These are phyloP conservation scores for Nectriaceae sp. DNA, from an alignment of 2,329 filamentous ascomycete genomes.

Conservation along the genomic window DNA sequence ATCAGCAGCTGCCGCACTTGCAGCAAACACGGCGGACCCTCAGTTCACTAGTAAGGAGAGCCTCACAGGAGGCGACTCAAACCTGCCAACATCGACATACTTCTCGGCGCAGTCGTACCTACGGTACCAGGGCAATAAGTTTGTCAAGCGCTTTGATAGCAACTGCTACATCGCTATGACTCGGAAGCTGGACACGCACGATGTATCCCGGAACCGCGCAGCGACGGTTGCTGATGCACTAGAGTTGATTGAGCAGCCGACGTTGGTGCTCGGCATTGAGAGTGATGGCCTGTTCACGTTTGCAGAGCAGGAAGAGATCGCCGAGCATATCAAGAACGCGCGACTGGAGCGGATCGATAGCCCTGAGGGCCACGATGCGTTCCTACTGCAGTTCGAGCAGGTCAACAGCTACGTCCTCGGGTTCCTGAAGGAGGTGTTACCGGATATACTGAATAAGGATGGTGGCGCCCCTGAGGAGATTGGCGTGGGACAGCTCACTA, in stretches of 20 bases:
- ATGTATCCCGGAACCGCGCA: slow-evolving; percentile 81
- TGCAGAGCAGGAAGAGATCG: slow-evolving; percentile 92
- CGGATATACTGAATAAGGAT: slow-evolving; percentile 80
- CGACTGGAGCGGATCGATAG: slow-evolving; percentile 86
- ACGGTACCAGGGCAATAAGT: slow-evolving; percentile 94
- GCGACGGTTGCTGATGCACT: slow-evolving; percentile 72
- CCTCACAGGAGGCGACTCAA: slow-evolving; percentile 51
- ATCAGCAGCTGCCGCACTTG: slow-evolving; percentile 24
- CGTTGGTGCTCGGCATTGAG: slow-evolving; percentile 90
- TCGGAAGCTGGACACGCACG: slow-evolving; percentile 95
- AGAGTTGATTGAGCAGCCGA: slow-evolving; percentile 81
- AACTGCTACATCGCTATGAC: slow-evolving; percentile 99
- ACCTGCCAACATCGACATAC: slow-evolving; percentile 70
- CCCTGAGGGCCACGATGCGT: slow-evolving; percentile 94
- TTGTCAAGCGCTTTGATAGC: slow-evolving; percentile 94
- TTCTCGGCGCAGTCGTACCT: slow-evolving; percentile 98
- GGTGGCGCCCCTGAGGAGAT: slow-evolving; percentile 50
- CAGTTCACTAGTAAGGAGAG: slow-evolving; percentile 66
- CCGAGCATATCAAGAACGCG: slow-evolving; percentile 75
- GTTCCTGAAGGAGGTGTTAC: slow-evolving; percentile 80
- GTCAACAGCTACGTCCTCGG: slow-evolving; percentile 85
- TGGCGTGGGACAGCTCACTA: slow-evolving; percentile 66
- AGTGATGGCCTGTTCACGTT: slow-evolving; percentile 96
- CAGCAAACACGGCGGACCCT: slow-evolving; percentile 48
- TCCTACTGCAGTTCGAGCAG: slow-evolving; percentile 94